phyloP scores from a whole-genome alignment of 2,329 filamentous ascomycete species.

The Rhinocladiella similis region DNA sequence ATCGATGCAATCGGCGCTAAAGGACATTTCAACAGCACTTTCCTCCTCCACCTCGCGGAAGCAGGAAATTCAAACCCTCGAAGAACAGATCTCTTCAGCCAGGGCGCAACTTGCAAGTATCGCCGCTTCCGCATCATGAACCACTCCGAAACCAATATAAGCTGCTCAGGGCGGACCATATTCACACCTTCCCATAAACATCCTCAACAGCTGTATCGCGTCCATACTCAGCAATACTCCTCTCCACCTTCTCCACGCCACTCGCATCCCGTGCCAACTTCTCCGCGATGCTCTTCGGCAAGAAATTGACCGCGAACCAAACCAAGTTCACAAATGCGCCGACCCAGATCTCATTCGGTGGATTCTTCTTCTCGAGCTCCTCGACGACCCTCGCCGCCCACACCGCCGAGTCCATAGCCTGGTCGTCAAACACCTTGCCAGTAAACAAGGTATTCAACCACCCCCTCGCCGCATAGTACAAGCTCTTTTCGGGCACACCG shows the following conservation, averaged over 20 bases:
- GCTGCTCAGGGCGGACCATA: no score
- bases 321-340: constrained; percentile 3
- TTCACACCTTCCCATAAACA: background rate
- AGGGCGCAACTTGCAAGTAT: background rate
- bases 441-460: constrained; percentile 6
- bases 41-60: background rate
- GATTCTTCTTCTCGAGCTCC: constrained; percentile 52
- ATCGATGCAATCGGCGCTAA: background rate
- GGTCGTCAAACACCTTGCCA: background rate
- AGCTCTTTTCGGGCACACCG: constrained; percentile 44
- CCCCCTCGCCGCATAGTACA: constrained; percentile 54
- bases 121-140: no score
- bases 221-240: background rate
- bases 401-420: constrained; percentile 53
- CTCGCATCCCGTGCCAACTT: background rate
- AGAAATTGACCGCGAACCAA: constrained; percentile 4
- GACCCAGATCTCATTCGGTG: constrained; percentile 15
- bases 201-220: background rate
- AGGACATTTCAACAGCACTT: background rate
- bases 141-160: no score
- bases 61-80: background rate
- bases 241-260: background rate
- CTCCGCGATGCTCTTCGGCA: background rate
- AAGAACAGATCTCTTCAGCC: background rate
- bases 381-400: constrained; percentile 58